These are phyloP conservation scores for Acanthamoeba castellanii DNA, from an alignment of 208 protist genomes.

Conservation along the genomic window DNA sequence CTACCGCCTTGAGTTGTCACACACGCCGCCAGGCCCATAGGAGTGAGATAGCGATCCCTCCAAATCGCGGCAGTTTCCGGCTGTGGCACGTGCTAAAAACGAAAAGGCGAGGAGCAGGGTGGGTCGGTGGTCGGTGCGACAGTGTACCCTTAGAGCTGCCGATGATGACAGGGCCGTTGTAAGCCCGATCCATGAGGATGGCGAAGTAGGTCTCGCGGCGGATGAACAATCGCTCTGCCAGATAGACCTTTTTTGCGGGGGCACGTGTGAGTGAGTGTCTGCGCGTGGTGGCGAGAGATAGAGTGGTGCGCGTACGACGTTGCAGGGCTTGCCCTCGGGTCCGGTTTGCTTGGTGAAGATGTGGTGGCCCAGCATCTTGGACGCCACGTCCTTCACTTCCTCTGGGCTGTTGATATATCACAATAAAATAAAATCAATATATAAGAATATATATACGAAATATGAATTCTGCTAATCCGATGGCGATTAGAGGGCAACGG, in stretches of 20 bases:
- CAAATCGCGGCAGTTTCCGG: background rate
- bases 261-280: background rate
- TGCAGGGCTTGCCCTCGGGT: constrained; percentile 76
- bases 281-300: background rate
- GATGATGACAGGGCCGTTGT: constrained; percentile 81
- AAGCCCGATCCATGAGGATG: constrained; percentile 82
- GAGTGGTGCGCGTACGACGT: constrained; percentile 24
- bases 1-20: constrained; percentile 65
- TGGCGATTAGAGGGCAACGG: background rate
- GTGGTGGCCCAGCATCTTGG: constrained; percentile 84
- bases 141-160: constrained; percentile 28
- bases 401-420: background rate
- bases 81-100: too few species aligned
- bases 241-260: constrained; percentile 70
- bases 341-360: constrained; percentile 87
- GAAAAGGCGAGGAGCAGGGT: too few species aligned
- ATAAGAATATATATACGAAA: background rate
- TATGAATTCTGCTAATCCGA: background rate
- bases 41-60: background rate
- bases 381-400: constrained; percentile 79
- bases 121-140: background rate
- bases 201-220: constrained; percentile 84
- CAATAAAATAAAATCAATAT: background rate
- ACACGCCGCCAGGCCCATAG: background rate
- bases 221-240: constrained; percentile 79